These are phyloP conservation scores for Xanthoconium purpureum DNA, from an alignment of 768 basidiomycete genomes.

Conservation along the genomic window DNA sequence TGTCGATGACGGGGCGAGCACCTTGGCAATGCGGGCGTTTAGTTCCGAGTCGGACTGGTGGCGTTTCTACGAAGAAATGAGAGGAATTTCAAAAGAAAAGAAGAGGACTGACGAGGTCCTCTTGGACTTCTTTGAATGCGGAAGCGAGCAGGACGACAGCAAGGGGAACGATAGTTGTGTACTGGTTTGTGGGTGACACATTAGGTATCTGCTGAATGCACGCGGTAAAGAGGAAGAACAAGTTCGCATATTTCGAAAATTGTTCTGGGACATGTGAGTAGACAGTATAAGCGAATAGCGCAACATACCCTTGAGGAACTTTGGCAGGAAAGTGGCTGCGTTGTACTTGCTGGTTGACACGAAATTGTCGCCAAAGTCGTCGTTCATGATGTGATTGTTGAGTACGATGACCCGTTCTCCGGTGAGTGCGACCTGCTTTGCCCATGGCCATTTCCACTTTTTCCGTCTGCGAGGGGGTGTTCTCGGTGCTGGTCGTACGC, in stretches of 20 bases:
- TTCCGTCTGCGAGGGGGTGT: constrained; percentile 22
- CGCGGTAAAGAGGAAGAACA: constrained; percentile 98
- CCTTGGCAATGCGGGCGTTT: constrained; percentile 78
- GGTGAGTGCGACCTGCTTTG: constrained; percentile 57
- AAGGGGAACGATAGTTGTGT: constrained; percentile 93
- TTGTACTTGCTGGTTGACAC: constrained; percentile 97
- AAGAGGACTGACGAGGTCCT: constrained; percentile 61
- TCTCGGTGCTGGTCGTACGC: constrained; percentile 19
- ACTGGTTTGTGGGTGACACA: constrained; percentile 93
- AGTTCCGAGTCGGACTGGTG: constrained; percentile 93
- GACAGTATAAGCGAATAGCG: background rate
- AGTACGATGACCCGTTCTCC: constrained; percentile 82
- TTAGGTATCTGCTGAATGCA: constrained; percentile 97
- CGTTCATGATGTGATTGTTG: constrained; percentile 69
- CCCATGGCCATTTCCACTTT: constrained; percentile 82
- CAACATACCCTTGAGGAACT: constrained; percentile 79
- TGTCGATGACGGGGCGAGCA: constrained; percentile 56
- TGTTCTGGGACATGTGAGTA: constrained; percentile 58
- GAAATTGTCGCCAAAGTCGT: constrained; percentile 73
- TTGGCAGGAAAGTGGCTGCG: constrained; percentile 78
- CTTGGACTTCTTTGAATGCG: constrained; percentile 93
- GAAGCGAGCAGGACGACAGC: constrained; percentile 86
- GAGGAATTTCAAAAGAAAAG: background rate
- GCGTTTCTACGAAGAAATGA: constrained; percentile 66
- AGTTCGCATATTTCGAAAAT: constrained; percentile 97